phyloP scores from a whole-genome alignment of 1,139 yeast species.

The Magnusiomyces paraingens region DNA sequence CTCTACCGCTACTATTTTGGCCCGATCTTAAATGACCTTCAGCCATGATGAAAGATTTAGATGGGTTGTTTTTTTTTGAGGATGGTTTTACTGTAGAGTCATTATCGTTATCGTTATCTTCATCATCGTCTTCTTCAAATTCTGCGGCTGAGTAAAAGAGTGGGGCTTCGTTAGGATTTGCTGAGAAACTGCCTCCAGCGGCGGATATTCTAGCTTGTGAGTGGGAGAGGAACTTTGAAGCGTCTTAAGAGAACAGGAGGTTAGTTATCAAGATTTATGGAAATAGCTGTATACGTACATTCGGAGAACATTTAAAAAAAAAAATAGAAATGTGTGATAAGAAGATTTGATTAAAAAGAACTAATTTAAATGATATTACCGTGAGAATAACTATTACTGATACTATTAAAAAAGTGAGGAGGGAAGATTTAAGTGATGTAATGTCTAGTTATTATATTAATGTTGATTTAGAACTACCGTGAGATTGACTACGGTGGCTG shows the following conservation, averaged over 20 bases:
- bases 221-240: constrained; percentile 36
- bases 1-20: too few species aligned
- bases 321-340: background rate
- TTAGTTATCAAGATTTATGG: background rate
- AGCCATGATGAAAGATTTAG: too few species aligned
- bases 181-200: constrained; percentile 8
- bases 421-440: too few species aligned
- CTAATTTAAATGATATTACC: too few species aligned
- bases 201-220: constrained; percentile 30
- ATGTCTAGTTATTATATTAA: too few species aligned
- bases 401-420: too few species aligned
- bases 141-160: constrained; percentile 30
- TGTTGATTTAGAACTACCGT: too few species aligned
- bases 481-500: too few species aligned
- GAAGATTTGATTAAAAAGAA: background rate
- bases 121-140: constrained; percentile 22
- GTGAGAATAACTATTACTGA: too few species aligned
- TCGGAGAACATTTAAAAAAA: constrained; percentile 26
- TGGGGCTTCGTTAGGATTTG: constrained; percentile 25
- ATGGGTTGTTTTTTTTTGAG: too few species aligned
- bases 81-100: too few species aligned
- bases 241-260: constrained; percentile 26
- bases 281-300: constrained; percentile 21
- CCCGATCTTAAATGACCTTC: too few species aligned
- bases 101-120: constrained; percentile 12